Evolutionary conservation across 371 early-diverging fungal species (phyloP).

Genomic region (Mucor plumbeus): DNA sequence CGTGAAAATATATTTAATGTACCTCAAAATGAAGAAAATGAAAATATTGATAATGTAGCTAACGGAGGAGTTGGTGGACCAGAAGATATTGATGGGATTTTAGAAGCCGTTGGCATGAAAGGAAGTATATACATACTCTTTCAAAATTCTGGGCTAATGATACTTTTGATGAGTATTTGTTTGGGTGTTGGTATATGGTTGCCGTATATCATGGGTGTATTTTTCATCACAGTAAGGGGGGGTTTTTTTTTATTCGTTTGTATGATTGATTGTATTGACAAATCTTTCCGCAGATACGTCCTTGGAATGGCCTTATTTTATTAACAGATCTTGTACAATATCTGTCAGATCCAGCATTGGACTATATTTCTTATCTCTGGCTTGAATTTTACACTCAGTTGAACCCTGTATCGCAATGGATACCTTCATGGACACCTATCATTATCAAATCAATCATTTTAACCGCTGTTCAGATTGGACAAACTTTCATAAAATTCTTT

Average conservation of each 20-base stretch:
- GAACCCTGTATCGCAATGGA: slow-evolving; percentile 21
- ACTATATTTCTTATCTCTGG: background rate
- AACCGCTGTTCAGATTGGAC: background rate
- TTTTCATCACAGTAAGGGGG: slow-evolving; percentile 37
- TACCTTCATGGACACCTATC: background rate
- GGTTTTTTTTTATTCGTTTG: background rate
- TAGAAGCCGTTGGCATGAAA: slow-evolving; percentile 87
- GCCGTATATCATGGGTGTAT: slow-evolving; percentile 75
- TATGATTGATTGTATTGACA: background rate
- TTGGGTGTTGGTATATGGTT: slow-evolving; percentile 75
- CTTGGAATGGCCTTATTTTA: background rate
- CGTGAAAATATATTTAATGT: background rate
- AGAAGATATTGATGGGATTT: slow-evolving; percentile 72
- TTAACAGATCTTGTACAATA: background rate
- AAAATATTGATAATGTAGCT: background rate
- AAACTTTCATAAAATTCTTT: background rate
- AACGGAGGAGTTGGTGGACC: slow-evolving; percentile 3
- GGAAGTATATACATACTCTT: slow-evolving; percentile 76
- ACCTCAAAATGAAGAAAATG: background rate
- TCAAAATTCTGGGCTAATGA: slow-evolving; percentile 81
- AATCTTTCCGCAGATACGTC: background rate
- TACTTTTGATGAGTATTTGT: slow-evolving; percentile 69
- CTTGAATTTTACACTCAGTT: slow-evolving; percentile 45
- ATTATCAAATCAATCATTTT: background rate
- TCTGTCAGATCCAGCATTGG: slow-evolving; percentile 6